These are phyloP conservation scores for Didymella lethalis DNA, from an alignment of 2,329 filamentous ascomycete species.

Conservation along the genomic window DNA sequence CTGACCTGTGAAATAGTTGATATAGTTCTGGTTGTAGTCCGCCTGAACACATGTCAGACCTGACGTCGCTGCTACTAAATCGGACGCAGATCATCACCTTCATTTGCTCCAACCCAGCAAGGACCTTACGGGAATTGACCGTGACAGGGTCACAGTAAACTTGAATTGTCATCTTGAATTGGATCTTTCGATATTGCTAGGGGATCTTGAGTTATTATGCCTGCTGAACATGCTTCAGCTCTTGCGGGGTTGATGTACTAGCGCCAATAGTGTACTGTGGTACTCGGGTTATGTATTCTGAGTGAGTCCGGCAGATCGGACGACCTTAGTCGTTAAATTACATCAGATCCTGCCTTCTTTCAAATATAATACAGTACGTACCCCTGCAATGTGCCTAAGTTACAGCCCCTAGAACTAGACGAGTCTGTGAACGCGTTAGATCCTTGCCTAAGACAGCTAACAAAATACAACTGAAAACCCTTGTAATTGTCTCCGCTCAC, in stretches of 20 bases:
- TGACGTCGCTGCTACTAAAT: background rate
- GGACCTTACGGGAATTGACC: constrained; percentile 54
- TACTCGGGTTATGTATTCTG: too few species aligned
- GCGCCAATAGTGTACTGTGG: background rate
- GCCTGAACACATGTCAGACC: constrained; percentile 10
- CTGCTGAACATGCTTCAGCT: constrained; percentile 5
- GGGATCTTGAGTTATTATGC: background rate
- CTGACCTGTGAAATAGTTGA: constrained; percentile 53
- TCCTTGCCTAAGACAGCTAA: too few species aligned
- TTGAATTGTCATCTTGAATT: constrained; percentile 24
- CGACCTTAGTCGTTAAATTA: too few species aligned
- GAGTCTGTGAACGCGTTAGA: too few species aligned
- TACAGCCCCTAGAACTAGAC: too few species aligned
- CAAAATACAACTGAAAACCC: too few species aligned
- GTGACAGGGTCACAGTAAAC: constrained; percentile 50
- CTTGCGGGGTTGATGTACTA: constrained; percentile 16
- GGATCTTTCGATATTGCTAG: too few species aligned
- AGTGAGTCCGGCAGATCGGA: too few species aligned
- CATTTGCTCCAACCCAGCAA: constrained; percentile 52
- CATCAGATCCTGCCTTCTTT: too few species aligned
- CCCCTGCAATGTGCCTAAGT: too few species aligned
- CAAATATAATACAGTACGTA: too few species aligned
- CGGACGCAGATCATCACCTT: constrained; percentile 17
- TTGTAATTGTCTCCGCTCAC: too few species aligned
- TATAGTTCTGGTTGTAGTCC: constrained; percentile 49